Conservation (phyloP, 2,329 filamentous ascomycete genomes). For the Pyrenophora graminea region DNA sequence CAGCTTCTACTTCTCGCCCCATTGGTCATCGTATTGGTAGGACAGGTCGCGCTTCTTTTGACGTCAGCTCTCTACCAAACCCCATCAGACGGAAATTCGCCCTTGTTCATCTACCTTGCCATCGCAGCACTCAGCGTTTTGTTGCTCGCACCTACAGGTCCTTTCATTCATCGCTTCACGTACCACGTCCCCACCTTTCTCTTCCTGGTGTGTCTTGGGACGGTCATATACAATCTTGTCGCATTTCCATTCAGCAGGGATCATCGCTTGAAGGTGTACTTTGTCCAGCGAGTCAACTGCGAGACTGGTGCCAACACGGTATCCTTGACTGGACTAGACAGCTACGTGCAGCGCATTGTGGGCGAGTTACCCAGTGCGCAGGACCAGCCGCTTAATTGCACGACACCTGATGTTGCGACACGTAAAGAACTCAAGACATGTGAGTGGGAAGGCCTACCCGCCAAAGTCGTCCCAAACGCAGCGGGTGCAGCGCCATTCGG, state of each 20-base stretch:
- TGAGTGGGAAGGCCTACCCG: constrained; percentile 70
- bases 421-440: constrained; percentile 65
- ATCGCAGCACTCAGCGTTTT: constrained; percentile 71
- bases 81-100: constrained; percentile 76
- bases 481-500: constrained; percentile 30
- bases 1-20: constrained; percentile 83
- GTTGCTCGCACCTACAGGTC: constrained; percentile 74
- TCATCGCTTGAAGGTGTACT: constrained; percentile 83
- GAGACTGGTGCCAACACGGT: constrained; percentile 71
- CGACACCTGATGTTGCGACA: constrained; percentile 47
- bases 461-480: constrained; percentile 61
- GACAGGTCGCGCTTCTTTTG: constrained; percentile 74
- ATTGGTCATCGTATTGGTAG: constrained; percentile 74
- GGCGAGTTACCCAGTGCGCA: constrained; percentile 70
- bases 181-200: constrained; percentile 81
- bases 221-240: constrained; percentile 80
- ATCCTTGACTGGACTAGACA: constrained; percentile 49
- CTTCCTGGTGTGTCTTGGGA: constrained; percentile 71
- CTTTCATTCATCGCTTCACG: constrained; percentile 84
- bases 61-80: constrained; percentile 78
- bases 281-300: constrained; percentile 79
- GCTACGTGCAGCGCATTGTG: constrained; percentile 60
- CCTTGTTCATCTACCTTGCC: constrained; percentile 72
- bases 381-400: constrained; percentile 57
- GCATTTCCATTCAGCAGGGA: constrained; percentile 86